These are phyloP conservation scores for Ceratorhiza oryzae-sativae DNA, from an alignment of 1,284 basidiomycete species.

Conservation along the genomic window DNA sequence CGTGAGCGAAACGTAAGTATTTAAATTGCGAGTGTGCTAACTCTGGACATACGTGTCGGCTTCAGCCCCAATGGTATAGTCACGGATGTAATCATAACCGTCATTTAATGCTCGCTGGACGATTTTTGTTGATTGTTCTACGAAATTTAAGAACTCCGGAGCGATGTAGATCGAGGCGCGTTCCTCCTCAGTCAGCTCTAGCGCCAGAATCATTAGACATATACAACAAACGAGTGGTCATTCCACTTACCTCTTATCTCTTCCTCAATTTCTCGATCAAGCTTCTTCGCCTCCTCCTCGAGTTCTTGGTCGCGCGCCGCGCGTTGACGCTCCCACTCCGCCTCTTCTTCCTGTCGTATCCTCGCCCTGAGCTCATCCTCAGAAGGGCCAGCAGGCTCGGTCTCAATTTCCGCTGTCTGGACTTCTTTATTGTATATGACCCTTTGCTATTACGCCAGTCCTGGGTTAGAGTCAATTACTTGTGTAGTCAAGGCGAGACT, in stretches of 20 bases:
- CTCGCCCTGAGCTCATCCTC: slow-evolving; percentile 80
- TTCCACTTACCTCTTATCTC: slow-evolving; percentile 71
- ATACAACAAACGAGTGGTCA: neutral
- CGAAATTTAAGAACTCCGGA: slow-evolving; percentile 90
- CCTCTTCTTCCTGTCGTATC: slow-evolving; percentile 68
- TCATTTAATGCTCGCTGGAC: slow-evolving; percentile 96
- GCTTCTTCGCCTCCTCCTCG: slow-evolving; percentile 77
- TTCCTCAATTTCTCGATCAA: slow-evolving; percentile 82
- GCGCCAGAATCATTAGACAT: neutral
- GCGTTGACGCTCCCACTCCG: slow-evolving; percentile 66
- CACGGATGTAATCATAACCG: slow-evolving; percentile 94
- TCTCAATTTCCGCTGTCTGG: slow-evolving; percentile 78
- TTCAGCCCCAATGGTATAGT: slow-evolving; percentile 88
- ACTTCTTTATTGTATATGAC: slow-evolving; percentile 94
- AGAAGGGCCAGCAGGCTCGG: slow-evolving; percentile 56
- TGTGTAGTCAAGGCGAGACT: slow-evolving; percentile 36
- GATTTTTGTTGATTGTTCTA: slow-evolving; percentile 94
- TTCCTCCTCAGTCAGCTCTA: slow-evolving; percentile 87
- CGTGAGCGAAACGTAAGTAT: slow-evolving; percentile 20
- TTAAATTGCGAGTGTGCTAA: neutral
- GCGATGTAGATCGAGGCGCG: slow-evolving; percentile 79
- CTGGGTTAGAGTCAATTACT: slow-evolving; percentile 26
- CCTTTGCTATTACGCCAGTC: slow-evolving; percentile 64
- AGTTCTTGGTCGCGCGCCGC: slow-evolving; percentile 78
- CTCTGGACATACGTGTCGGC: slow-evolving; percentile 63